phyloP scores from a whole-genome alignment of 495 filamentous ascomycete genomes.

The Penicillium silybi region DNA sequence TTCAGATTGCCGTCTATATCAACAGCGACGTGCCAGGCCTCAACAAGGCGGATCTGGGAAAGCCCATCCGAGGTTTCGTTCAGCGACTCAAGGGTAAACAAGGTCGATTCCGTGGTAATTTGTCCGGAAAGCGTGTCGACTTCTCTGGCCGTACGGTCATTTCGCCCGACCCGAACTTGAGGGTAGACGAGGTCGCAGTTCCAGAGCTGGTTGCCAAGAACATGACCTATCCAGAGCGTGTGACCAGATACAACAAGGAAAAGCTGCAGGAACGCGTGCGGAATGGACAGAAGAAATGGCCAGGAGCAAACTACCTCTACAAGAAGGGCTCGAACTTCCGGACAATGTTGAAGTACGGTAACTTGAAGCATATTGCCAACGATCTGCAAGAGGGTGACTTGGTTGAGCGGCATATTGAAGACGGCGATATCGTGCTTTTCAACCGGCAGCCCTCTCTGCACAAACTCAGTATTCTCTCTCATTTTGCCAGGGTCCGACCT shows the following conservation, averaged over 20 bases:
- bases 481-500: slow-evolving; percentile 86
- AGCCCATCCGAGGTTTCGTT: slow-evolving; percentile 86
- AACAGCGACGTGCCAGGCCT: slow-evolving; percentile 95
- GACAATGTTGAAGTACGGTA: slow-evolving; percentile 70
- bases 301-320: slow-evolving; percentile 78
- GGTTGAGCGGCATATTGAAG: slow-evolving; percentile 91
- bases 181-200: slow-evolving; percentile 91
- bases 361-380: slow-evolving; percentile 60
- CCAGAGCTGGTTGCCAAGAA: slow-evolving; percentile 87
- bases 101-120: slow-evolving; percentile 91
- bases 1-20: slow-evolving; percentile 94
- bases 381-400: slow-evolving; percentile 77
- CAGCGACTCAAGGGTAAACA: slow-evolving; percentile 96
- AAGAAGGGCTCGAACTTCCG: slow-evolving; percentile 69
- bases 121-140: slow-evolving; percentile 97
- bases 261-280: slow-evolving; percentile 69
- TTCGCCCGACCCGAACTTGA: slow-evolving; percentile 90
- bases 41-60: slow-evolving; percentile 67
- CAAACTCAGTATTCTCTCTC: slow-evolving; percentile 95
- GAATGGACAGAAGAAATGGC: slow-evolving; percentile 73
- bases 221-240: slow-evolving; percentile 89
- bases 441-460: slow-evolving; percentile 97
- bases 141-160: slow-evolving; percentile 98
- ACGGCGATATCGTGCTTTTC: slow-evolving; percentile 95
- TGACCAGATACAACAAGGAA: slow-evolving; percentile 74